Evolutionary conservation across 2,329 filamentous ascomycete genomes (phyloP), one percentile per base, ranked within the genome.

Genomic region (Graphiopsis chlorocephala): DNA sequence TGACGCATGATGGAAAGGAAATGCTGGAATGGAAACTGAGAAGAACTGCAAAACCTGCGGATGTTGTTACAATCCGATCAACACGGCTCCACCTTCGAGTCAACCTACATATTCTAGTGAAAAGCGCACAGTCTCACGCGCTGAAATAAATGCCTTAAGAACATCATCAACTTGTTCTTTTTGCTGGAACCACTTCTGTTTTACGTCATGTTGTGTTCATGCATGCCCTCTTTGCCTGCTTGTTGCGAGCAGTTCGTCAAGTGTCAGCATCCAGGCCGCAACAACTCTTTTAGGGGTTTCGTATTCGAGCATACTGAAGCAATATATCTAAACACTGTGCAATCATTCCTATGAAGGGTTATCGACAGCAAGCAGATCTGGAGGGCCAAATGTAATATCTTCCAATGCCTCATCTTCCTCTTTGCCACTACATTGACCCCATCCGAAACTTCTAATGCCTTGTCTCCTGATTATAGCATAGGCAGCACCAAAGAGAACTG

Each of bases 401-500:
- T 56, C 53, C 53, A 14, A 20, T 12, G 15, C n/a, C 31, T 38
- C 29, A 14, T 23, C 8, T 11, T 31, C 25, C 10, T 55, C 60
- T 17, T 42, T 7, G 17, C 33, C 20, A 29, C n/a, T n/a, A 25
- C n/a, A 25, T 28, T 45, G 29, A 12, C 66, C 65, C 72, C 71
- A 73, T 10, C 65, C 66, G 55, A 68, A 72, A n/a, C 53, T 35
- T 17, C 29, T 42, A 3, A 59, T 63, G 2, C 71, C 72, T 15
- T 69, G 47, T 35, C 60, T 67, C 14, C 67, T 62, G 2, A 68
- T 67, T 1, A 66, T 14, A 29, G 50, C 57, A 48, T 68, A 72
- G 3, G 72, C 45, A 6, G 64, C 67, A 12, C 64, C 66, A 61
- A 72, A 73, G 8, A 70, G 31, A 2, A 68, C 17, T 2, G 65